Conservation (phyloP, 2,329 filamentous ascomycete genomes). For the Tolypocladium inflatum region DNA sequence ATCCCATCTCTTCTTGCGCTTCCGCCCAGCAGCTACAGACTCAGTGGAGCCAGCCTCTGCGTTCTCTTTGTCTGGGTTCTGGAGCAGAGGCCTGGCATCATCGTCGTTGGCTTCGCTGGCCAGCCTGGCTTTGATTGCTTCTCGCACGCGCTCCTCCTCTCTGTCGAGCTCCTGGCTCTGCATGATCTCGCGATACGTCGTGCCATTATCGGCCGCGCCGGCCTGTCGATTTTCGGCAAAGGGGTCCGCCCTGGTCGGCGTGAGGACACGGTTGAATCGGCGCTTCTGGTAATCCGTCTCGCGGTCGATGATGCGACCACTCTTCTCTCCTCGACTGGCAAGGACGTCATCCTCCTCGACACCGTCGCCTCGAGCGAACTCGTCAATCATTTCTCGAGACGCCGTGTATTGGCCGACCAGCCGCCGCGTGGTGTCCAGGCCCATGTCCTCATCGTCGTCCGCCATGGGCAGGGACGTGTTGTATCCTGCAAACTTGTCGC, state of each 20-base stretch:
- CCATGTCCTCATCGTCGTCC: conserved; percentile 71
- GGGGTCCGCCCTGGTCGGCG: conserved; percentile 76
- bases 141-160: conserved; percentile 81
- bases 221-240: conserved; percentile 69
- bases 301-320: conserved; percentile 81
- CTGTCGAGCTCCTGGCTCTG: conserved; percentile 80
- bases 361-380: conserved; percentile 76
- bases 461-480: conserved; percentile 77
- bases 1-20: conserved; percentile 96
- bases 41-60: conserved; percentile 60
- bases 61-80: conserved; percentile 64
- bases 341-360: conserved; percentile 90
- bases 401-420: conserved; percentile 95
- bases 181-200: conserved; percentile 88
- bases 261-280: conserved; percentile 78
- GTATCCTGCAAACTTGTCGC: conserved; percentile 81
- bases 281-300: conserved; percentile 98
- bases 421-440: conserved; percentile 64
- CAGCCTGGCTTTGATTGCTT: conserved; percentile 66
- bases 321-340: conserved; percentile 72
- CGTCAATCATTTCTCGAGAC: conserved; percentile 82
- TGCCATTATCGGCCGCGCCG: conserved; percentile 58
- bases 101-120: conserved; percentile 48
- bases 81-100: conserved; percentile 68
- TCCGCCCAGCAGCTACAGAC: conserved; percentile 52